Conservation (phyloP, 2,329 filamentous ascomycete genomes). For the Metarhizium brunneum region DNA sequence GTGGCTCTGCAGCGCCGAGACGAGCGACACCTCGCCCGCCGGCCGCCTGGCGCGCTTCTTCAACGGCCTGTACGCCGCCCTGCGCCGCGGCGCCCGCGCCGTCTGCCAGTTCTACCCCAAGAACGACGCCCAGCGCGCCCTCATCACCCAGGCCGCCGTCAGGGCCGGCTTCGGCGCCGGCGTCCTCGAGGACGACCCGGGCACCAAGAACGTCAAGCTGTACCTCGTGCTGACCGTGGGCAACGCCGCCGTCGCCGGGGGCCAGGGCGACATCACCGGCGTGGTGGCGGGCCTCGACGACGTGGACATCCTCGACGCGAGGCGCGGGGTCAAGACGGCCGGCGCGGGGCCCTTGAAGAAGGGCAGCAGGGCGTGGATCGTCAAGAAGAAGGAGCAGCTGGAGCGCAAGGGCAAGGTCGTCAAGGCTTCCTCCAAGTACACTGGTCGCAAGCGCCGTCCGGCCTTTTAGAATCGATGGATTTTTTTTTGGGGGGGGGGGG, state of each 20-base stretch:
- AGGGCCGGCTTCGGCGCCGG: constrained; percentile 93
- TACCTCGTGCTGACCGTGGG: constrained; percentile 93
- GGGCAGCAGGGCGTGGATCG: constrained; percentile 75
- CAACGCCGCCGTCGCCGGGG: constrained; percentile 32
- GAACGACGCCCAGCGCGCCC: constrained; percentile 80
- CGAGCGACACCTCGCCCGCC: constrained; percentile 70
- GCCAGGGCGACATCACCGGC: constrained; percentile 74
- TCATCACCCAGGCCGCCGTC: constrained; percentile 87
- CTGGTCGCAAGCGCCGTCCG: constrained; percentile 73
- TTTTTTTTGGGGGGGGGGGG: no score
- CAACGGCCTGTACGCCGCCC: constrained; percentile 76
- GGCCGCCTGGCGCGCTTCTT: constrained; percentile 81
- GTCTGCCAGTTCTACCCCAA: constrained; percentile 98
- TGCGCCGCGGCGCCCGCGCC: constrained; percentile 76
- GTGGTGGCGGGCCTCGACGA: constrained; percentile 83
- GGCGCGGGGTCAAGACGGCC: constrained; percentile 37
- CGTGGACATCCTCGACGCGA: constrained; percentile 71
- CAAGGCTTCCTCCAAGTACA: constrained; percentile 87
- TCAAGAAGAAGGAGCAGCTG: constrained; percentile 88
- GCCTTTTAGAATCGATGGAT: constrained; percentile 48
- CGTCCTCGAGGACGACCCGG: constrained; percentile 87
- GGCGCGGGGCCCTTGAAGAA: constrained; percentile 54
- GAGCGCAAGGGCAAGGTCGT: constrained; percentile 90
- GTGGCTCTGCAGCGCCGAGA: constrained; percentile 96
- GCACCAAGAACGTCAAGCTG: constrained; percentile 94